Percentiles rank a stretch among this genome's conserved stretches.
Conservation (phyloP, 805 yeast species). For the Blastobotrys muscicola region DNA sequence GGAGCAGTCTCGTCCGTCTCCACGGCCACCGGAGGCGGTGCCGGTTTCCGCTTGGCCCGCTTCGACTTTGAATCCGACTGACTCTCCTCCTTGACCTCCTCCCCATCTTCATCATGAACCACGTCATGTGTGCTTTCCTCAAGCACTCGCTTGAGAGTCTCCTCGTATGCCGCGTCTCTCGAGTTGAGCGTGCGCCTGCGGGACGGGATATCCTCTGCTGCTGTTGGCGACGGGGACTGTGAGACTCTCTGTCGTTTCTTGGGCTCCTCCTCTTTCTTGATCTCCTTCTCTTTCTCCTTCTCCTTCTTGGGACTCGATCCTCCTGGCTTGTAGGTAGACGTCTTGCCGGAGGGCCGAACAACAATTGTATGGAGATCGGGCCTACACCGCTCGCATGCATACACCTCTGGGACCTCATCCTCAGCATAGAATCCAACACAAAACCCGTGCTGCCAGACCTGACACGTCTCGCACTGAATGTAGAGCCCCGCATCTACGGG, state of each 20-base stretch:
- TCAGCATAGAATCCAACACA: constrained; percentile 81
- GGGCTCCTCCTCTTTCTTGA: neutral
- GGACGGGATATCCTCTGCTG: neutral
- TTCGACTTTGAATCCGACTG: too few relatives aligned
- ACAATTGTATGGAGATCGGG: constrained; percentile 68
- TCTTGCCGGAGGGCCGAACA: constrained; percentile 39
- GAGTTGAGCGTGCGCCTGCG: constrained; percentile 15
- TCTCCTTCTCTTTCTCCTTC: constrained; percentile 19
- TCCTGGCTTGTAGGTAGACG: constrained; percentile 41
- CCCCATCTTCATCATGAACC: constrained; percentile 17
- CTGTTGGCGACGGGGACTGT: neutral
- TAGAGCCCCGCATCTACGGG: constrained; percentile 84
- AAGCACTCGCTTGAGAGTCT: constrained; percentile 30
- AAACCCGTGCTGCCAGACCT: constrained; percentile 96
- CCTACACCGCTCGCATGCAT: constrained; percentile 87
- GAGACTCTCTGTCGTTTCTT: neutral
- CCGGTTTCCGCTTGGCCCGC: too few relatives aligned
- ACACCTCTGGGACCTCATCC: constrained; percentile 78
- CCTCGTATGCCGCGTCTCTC: constrained; percentile 18
- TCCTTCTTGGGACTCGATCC: constrained; percentile 24
- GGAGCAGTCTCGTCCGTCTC: too few relatives aligned
- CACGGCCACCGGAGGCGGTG: too few relatives aligned
- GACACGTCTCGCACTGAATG: constrained; percentile 89
- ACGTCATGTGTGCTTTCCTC: constrained; percentile 31
- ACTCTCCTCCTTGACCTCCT: constrained; percentile 11